Evolutionary conservation across 106 monocot genomes (phyloP).

Genomic region (Ottelia alismoides): DNA sequence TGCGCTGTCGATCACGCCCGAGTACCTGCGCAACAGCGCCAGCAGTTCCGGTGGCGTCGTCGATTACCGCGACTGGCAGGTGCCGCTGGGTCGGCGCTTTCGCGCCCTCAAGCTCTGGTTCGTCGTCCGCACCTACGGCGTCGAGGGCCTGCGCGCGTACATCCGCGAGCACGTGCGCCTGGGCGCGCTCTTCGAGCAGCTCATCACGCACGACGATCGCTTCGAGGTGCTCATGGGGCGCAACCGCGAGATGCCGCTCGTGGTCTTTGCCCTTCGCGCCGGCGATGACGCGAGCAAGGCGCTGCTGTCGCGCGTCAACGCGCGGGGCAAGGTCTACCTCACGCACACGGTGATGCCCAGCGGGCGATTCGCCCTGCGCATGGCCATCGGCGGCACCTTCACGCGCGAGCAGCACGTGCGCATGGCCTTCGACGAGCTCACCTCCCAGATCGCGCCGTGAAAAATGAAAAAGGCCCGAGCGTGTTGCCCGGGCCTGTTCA

Average conservation of each 20-base stretch:
- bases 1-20: constrained; percentile 4
- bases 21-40: constrained; percentile 5
- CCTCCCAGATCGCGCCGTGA: constrained; percentile 2
- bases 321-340: constrained; percentile 17
- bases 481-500: too few relatives aligned
- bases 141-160: background rate
- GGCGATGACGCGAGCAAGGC: constrained; percentile 12
- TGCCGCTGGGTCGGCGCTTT: constrained; percentile 7
- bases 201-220: background rate
- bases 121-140: constrained; percentile 7
- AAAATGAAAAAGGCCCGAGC: too few relatives aligned
- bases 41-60: constrained; percentile 1
- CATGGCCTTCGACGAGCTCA: constrained; percentile 7
- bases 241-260: background rate
- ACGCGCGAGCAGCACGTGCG: constrained; percentile 21
- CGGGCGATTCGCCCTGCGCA: constrained; percentile 20
- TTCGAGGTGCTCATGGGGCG: constrained; percentile 5
- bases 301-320: constrained; percentile 19
- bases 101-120: constrained; percentile 5
- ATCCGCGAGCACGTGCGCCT: background rate
- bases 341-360: constrained; percentile 25
- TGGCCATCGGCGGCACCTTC: constrained; percentile 31
- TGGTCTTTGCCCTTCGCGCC: background rate
- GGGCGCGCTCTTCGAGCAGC: constrained; percentile 1
- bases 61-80: constrained; percentile 12